Base-by-base conservation (phyloP, 176 grass and related monocot species). In the Eragrostis nindensis region DNA sequence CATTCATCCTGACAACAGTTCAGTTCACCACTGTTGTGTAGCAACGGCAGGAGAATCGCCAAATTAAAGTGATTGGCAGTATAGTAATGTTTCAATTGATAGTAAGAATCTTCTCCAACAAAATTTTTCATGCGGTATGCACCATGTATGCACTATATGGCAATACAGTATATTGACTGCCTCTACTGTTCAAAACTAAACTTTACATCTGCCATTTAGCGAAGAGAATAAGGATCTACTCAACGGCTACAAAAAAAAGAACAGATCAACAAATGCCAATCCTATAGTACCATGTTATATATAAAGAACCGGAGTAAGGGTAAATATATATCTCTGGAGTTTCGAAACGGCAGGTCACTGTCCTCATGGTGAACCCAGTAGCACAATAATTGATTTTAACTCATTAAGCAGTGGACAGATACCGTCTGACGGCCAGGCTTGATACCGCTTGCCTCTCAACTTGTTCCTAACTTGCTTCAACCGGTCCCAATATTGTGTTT, bases 151-250 rank as follows among this genome's bases (percentile, higher is more conserved):
- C 50, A 53, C 12, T 53, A 19, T 17, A 7, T 44, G 9, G 4
- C 6, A 10, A 7, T 8, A 7, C 42, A 44, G 3, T 19, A 53
- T 53, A 8, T 24, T 24, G 21, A 59, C 18, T 59, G n/a, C 21
- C n/a, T 70, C 75, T 74, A 68, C 45, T 85, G 70, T 85, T 80
- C 70, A 80, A 52, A 68, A 79, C 27, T 83, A 52, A 68, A 79
- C 27, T 83, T 17, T 80, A 29, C 53, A 70, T 63, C 65, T 21
- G 70, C 75, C 75, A 63, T 84, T 62, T 70, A 25, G 75, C 62
- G 1, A 77, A 56, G 65, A n/a, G 65, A 21, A 66, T 13, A 43
- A 69, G 11, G 21, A 74, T 21, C 11, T 70, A 63, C 44, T 52
- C 17, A 24, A 27, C 30, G 38, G 15, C 60, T 59, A 71, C 45